Evolutionary conservation across 495 filamentous ascomycete species (phyloP).

Genomic region (Daldinia decipiens): DNA sequence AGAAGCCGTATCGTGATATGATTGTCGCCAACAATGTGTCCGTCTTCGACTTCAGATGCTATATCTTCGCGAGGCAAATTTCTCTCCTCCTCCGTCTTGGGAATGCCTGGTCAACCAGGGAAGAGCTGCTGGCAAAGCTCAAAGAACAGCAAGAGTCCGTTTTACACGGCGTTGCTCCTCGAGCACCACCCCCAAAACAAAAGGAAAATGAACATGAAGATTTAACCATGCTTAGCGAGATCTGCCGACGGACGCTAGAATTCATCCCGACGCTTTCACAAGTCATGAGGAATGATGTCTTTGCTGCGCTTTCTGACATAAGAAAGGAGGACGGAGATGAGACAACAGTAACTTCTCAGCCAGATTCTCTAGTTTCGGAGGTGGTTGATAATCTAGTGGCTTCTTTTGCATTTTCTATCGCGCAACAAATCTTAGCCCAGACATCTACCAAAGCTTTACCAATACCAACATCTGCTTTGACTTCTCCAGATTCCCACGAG

Average conservation of each 20-base stretch:
- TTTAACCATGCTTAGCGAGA: slow-evolving; percentile 77
- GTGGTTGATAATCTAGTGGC: slow-evolving; percentile 83
- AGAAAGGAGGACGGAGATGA: slow-evolving; percentile 42
- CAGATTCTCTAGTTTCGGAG: slow-evolving; percentile 54
- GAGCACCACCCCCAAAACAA: slow-evolving; percentile 55
- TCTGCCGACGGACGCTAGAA: slow-evolving; percentile 78
- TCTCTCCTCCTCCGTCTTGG: slow-evolving; percentile 83
- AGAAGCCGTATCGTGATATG: slow-evolving; percentile 88
- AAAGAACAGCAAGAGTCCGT: slow-evolving; percentile 65
- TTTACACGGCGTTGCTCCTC: slow-evolving; percentile 62
- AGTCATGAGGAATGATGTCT: slow-evolving; percentile 79
- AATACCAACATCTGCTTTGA: slow-evolving; percentile 69
- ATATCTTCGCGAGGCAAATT: slow-evolving; percentile 91
- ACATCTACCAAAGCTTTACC: slow-evolving; percentile 75
- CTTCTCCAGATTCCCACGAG: slow-evolving; percentile 56
- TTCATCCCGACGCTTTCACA: slow-evolving; percentile 83
- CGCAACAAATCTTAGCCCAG: slow-evolving; percentile 79
- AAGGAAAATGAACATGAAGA: slow-evolving; percentile 73
- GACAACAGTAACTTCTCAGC: slow-evolving; percentile 1
- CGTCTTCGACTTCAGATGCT: slow-evolving; percentile 95
- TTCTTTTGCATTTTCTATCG: slow-evolving; percentile 84
- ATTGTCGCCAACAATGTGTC: slow-evolving; percentile 97
- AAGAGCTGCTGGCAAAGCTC: slow-evolving; percentile 66
- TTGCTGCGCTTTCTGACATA: slow-evolving; percentile 53
- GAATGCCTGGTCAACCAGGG: slow-evolving; percentile 68